Evolutionary conservation across 1,284 basidiomycete genomes (phyloP).

Genomic region (Heterobasidion parviporum): DNA sequence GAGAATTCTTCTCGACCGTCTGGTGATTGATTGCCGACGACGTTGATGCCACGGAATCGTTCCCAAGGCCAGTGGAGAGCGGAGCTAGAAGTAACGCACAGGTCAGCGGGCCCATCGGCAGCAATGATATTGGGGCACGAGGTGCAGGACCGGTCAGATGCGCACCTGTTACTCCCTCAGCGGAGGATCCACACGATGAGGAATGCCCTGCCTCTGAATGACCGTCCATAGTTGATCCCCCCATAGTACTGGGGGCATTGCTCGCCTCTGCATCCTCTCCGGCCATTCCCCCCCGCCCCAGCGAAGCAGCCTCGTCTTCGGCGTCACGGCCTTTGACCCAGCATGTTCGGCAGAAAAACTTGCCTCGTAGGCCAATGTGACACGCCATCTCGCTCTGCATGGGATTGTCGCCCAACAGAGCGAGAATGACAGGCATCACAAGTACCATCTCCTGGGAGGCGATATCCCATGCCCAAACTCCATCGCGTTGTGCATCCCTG

Average conservation of each 20-base stretch:
- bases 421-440: slow-evolving; percentile 24
- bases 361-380: slow-evolving; percentile 30
- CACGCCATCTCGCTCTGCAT: slow-evolving; percentile 37
- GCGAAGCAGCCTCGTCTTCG: background rate
- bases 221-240: background rate
- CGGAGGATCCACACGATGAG: too few species aligned
- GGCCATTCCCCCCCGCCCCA: too few species aligned
- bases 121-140: too few species aligned
- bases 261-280: background rate
- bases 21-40: too few species aligned
- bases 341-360: slow-evolving; percentile 31
- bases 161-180: too few species aligned
- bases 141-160: too few species aligned
- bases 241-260: background rate
- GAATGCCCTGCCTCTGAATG: too few species aligned
- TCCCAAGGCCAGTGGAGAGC: background rate
- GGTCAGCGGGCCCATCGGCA: too few species aligned
- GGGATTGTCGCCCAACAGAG: slow-evolving; percentile 33
- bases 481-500: slow-evolving; percentile 18
- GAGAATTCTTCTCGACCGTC: background rate
- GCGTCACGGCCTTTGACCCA: slow-evolving; percentile 11
- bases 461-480: slow-evolving; percentile 29
- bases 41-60: too few species aligned
- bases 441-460: slow-evolving; percentile 20
- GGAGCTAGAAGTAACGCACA: too few species aligned